Conservation (phyloP, 1,284 basidiomycete genomes). For the Sutorius eximius region DNA sequence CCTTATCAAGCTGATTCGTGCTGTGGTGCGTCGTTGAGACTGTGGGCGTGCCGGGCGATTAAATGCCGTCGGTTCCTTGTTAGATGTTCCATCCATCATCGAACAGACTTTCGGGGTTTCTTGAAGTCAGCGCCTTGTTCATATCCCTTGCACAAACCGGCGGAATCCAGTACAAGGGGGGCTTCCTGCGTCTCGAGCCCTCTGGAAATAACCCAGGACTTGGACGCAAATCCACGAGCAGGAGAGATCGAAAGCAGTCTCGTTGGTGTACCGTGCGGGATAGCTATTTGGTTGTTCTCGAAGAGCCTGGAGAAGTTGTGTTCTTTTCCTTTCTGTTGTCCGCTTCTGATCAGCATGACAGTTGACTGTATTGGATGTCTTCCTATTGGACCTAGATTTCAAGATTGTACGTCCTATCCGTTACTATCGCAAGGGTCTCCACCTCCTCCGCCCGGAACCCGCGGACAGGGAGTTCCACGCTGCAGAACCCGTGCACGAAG, state of each 20-base stretch:
- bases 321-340: not conserved
- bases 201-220: slow-evolving; percentile 51
- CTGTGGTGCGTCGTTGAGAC: slow-evolving; percentile 58
- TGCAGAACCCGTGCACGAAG: slow-evolving; percentile 15
- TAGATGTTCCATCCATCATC: slow-evolving; percentile 97
- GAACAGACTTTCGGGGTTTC: slow-evolving; percentile 91
- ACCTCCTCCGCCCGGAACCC: slow-evolving; percentile 50
- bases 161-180: slow-evolving; percentile 87
- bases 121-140: slow-evolving; percentile 91
- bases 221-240: slow-evolving; percentile 63
- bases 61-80: not conserved
- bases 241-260: slow-evolving; percentile 70
- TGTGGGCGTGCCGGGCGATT: slow-evolving; percentile 1
- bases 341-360: slow-evolving; percentile 35
- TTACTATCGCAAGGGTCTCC: slow-evolving; percentile 76
- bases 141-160: slow-evolving; percentile 82
- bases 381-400: slow-evolving; percentile 91
- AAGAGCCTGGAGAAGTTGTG: slow-evolving; percentile 83
- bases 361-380: slow-evolving; percentile 88
- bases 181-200: slow-evolving; percentile 68
- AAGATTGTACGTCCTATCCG: slow-evolving; percentile 77
- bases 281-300: slow-evolving; percentile 86
- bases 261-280: slow-evolving; percentile 96
- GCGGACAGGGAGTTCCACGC: slow-evolving; percentile 33
- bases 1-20: slow-evolving; percentile 83